Evolutionary conservation across 805 yeast species (phyloP).

Genomic region (Yarrowia sp.): DNA sequence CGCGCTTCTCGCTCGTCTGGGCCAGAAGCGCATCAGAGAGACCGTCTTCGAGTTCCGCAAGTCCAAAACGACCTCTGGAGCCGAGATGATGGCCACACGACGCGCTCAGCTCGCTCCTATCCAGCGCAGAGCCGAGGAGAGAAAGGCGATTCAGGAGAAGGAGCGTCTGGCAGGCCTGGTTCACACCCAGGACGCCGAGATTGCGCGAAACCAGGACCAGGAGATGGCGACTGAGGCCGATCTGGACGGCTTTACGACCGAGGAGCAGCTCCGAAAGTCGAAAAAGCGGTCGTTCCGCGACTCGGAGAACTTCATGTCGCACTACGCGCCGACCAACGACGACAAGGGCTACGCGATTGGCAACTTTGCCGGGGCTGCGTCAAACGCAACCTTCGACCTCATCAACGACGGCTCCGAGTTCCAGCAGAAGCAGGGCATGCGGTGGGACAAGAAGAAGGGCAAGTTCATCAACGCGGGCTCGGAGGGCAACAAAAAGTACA

Average conservation of each 20-base stretch:
- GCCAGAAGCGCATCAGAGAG: conserved; percentile 70
- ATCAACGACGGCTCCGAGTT: conserved; percentile 70
- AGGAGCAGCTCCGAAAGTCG: background rate
- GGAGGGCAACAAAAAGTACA: conserved; percentile 67
- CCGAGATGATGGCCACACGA: conserved; percentile 80
- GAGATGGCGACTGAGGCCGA: conserved; percentile 24
- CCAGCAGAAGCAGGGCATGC: conserved; percentile 63
- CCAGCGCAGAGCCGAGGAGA: conserved; percentile 73
- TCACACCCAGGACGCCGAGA: conserved; percentile 26
- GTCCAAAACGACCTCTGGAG: conserved; percentile 44
- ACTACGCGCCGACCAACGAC: conserved; percentile 78
- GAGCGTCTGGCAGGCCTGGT: conserved; percentile 50
- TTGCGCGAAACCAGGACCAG: background rate
- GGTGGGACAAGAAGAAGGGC: conserved; percentile 93
- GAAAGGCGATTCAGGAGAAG: conserved; percentile 57
- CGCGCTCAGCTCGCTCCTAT: conserved; percentile 86
- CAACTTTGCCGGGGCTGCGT: conserved; percentile 73
- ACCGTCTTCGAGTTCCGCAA: conserved; percentile 90
- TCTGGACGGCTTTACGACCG: conserved; percentile 9
- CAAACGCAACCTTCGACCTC: conserved; percentile 82
- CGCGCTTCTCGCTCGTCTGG: conserved; percentile 65
- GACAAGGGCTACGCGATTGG: conserved; percentile 67
- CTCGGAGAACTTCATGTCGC: conserved; percentile 76
- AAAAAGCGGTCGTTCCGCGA: conserved; percentile 63
- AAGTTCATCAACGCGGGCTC: conserved; percentile 80